Base-by-base conservation (phyloP, 2,329 filamentous ascomycete species). In the Xylariales sp. region DNA sequence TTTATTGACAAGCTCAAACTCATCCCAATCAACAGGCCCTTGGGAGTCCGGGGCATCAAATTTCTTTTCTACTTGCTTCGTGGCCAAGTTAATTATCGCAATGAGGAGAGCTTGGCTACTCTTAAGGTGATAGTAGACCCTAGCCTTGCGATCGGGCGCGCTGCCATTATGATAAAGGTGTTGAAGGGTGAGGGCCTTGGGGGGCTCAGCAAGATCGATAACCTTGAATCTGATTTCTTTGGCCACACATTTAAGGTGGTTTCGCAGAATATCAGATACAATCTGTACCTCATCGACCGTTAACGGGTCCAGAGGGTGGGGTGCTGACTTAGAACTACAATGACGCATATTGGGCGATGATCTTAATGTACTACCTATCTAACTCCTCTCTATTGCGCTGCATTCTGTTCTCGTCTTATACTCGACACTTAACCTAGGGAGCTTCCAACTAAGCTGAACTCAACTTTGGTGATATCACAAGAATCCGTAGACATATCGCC, bases 1-100 rank as follows among this genome's bases (percentile, higher is more conserved):
- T 69, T 83, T 83, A 75, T 91, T 89, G 12, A 90, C 84, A 2
- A 79, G 80, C 18, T 89, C 69, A 30, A 91, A 85, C 76, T 91
- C 89, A 12, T 86, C 86, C 5, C 82, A 86, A 74, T 91, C 89
- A 8, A 83, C 85, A 9, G 57, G 57, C 3, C 57, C 57, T 30
- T 60, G 54, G 14, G 39, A 57, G 7, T 4, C 41, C 5, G 54
- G 54, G 3, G 39, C 54, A 14, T 45, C 14, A 46, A 45, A 18
- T 10, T 46, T 23, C 5, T 57, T 57, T 12, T 57, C 54, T 32
- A 57, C 23, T 10, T 43, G 18, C 10, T 34, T 32, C 7, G 54
- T 57, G 8, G 23, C 8, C 18, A 57, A 4, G 41, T 57, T 57
- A 14, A 46, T 4, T 7, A 57, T 57, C 7, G 39, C 54, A 39